These are phyloP conservation scores for Boletus semigastroideus DNA, from an alignment of 1,284 basidiomycete species.

Conservation along the genomic window DNA sequence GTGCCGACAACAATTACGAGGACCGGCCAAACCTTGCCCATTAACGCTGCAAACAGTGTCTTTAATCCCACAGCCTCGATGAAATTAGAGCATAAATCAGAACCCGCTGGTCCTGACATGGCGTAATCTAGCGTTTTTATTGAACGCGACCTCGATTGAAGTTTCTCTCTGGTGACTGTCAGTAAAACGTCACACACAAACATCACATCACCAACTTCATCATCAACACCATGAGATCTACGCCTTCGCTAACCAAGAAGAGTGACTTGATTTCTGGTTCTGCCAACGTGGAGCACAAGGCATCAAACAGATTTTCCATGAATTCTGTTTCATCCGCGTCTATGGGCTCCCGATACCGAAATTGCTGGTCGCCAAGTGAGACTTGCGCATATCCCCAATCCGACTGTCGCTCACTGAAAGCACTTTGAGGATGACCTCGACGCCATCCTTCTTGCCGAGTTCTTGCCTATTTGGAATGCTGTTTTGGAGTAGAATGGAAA, in stretches of 20 bases:
- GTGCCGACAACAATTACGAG: background rate
- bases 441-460: constrained; percentile 69
- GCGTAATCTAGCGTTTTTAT: constrained; percentile 93
- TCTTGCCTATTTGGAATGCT: constrained; percentile 63
- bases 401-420: constrained; percentile 64
- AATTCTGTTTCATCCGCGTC: constrained; percentile 93
- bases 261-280: constrained; percentile 76
- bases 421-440: constrained; percentile 77
- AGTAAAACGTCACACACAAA: constrained; percentile 1
- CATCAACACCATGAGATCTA: constrained; percentile 95
- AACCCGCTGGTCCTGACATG: constrained; percentile 78
- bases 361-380: constrained; percentile 59
- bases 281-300: constrained; percentile 79
- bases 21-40: constrained; percentile 75
- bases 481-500: constrained; percentile 86
- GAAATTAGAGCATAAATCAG: constrained; percentile 79
- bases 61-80: constrained; percentile 88
- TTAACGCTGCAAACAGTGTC: constrained; percentile 85
- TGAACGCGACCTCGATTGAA: constrained; percentile 73
- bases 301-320: constrained; percentile 95
- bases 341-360: constrained; percentile 76
- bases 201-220: constrained; percentile 69
- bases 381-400: constrained; percentile 7
- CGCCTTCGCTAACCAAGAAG: constrained; percentile 89
- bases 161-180: constrained; percentile 66